phyloP scores from a whole-genome alignment of 1,284 basidiomycete genomes.

The Xerocomus subilludens region DNA sequence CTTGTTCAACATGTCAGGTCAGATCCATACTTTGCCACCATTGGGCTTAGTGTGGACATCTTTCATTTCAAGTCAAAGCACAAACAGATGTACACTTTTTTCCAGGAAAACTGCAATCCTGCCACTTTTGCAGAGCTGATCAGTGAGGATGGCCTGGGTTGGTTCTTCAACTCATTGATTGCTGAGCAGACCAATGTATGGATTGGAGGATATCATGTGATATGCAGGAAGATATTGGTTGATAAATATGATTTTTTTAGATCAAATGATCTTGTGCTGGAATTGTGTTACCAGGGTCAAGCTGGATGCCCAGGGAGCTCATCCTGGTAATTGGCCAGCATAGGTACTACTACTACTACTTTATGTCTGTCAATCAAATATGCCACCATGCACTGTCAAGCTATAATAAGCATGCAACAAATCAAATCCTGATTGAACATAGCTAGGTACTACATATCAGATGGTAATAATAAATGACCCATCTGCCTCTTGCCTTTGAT shows the following conservation, averaged over 20 bases:
- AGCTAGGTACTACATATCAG: too few species aligned
- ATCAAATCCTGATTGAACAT: too few species aligned
- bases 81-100: constrained; percentile 48
- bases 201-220: constrained; percentile 43
- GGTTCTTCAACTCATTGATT: constrained; percentile 48
- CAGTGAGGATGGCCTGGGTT: constrained; percentile 42
- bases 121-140: constrained; percentile 50
- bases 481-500: neutral
- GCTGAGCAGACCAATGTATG: constrained; percentile 47
- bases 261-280: constrained; percentile 53
- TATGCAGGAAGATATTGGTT: constrained; percentile 45
- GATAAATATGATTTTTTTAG: constrained; percentile 50
- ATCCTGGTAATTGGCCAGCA: constrained; percentile 4
- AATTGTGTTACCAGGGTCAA: constrained; percentile 37
- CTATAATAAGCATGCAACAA: neutral
- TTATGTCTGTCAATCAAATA: neutral
- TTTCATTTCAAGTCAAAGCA: constrained; percentile 61
- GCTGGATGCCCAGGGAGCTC: neutral
- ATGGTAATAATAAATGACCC: too few species aligned
- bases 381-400: neutral
- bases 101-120: constrained; percentile 56
- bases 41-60: constrained; percentile 55
- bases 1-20: constrained; percentile 42
- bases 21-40: constrained; percentile 43
- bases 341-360: neutral